Evolutionary conservation across 345 rosid genomes (phyloP).

Genomic region (Clausena lansium): DNA sequence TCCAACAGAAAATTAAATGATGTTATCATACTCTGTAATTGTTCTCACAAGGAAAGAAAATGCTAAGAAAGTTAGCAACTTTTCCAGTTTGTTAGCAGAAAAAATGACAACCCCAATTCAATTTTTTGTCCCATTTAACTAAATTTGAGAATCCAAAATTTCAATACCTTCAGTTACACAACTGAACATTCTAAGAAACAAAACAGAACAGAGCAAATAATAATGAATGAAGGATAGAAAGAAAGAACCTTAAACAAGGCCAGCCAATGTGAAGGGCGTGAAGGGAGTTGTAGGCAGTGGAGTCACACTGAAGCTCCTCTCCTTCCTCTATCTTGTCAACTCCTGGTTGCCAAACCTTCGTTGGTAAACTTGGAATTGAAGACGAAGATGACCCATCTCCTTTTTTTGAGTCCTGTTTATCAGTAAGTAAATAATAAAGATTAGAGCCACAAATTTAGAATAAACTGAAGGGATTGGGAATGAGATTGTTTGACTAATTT

Average conservation of each 20-base stretch:
- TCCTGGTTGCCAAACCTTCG: conserved; percentile 97
- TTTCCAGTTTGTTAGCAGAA: background rate
- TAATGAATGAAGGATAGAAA: background rate
- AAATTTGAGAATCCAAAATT: background rate
- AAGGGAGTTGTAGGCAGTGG: conserved; percentile 85
- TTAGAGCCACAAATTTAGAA: background rate
- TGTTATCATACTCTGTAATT: background rate
- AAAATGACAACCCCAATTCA: background rate
- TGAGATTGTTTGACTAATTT: background rate
- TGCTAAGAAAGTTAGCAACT: background rate
- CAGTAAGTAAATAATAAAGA: background rate
- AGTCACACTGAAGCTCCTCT: conserved; percentile 95
- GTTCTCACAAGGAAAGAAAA: background rate
- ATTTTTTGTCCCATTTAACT: background rate
- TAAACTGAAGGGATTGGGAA: background rate
- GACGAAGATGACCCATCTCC: conserved; percentile 64
- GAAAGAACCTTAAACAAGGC: conserved; percentile 95
- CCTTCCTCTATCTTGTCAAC: conserved; percentile 93
- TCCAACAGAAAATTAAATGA: conserved; percentile 6
- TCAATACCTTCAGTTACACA: background rate
- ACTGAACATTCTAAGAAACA: background rate
- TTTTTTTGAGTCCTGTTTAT: conserved; percentile 43
- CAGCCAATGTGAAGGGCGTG: conserved; percentile 89
- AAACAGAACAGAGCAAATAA: background rate
- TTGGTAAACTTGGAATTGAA: conserved; percentile 48